phyloP scores from a whole-genome alignment of 805 yeast genomes.

The Kodamaea lidongshanica region DNA sequence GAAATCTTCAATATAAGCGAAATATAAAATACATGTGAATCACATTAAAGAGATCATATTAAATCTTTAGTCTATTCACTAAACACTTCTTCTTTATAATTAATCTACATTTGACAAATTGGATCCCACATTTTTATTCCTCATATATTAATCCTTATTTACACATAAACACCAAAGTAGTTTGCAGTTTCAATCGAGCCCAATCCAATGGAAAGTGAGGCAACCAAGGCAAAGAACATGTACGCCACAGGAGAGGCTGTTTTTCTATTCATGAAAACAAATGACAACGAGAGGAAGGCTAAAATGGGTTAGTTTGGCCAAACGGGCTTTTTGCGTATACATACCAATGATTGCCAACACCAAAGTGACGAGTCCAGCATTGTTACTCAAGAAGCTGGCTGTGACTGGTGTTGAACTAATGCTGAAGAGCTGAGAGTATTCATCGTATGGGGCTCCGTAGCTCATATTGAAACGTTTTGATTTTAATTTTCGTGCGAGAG shows the following conservation, averaged over 20 bases:
- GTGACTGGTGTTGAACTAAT: slow-evolving; percentile 20
- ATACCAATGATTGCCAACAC: slow-evolving; percentile 21
- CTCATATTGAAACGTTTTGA: slow-evolving; percentile 10
- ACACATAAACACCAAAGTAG: slow-evolving; percentile 40
- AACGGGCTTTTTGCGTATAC: slow-evolving; percentile 7
- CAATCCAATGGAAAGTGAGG: slow-evolving; percentile 34
- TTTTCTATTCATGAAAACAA: slow-evolving; percentile 24
- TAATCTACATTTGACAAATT: not conserved
- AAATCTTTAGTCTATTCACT: not conserved
- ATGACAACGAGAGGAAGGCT: slow-evolving; percentile 27
- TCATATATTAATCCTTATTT: slow-evolving; percentile 6
- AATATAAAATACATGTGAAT: too few relatives aligned
- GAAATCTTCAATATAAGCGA: too few relatives aligned
- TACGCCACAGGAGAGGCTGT: slow-evolving; percentile 19
- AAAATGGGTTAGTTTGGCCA: slow-evolving; percentile 13
- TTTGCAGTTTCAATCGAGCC: slow-evolving; percentile 34
- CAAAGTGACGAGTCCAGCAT: slow-evolving; percentile 17
- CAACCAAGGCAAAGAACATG: slow-evolving; percentile 26
- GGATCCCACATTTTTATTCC: not conserved
- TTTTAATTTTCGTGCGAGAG: slow-evolving; percentile 1
- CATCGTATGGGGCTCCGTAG: slow-evolving; percentile 25
- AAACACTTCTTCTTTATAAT: not conserved
- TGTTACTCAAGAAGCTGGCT: slow-evolving; percentile 13
- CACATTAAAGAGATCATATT: slow-evolving; percentile 1
- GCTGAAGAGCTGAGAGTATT: slow-evolving; percentile 17